Evolutionary conservation across 176 grass and related monocot genomes (phyloP).

Genomic region (Hyparrhenia diplandra): DNA sequence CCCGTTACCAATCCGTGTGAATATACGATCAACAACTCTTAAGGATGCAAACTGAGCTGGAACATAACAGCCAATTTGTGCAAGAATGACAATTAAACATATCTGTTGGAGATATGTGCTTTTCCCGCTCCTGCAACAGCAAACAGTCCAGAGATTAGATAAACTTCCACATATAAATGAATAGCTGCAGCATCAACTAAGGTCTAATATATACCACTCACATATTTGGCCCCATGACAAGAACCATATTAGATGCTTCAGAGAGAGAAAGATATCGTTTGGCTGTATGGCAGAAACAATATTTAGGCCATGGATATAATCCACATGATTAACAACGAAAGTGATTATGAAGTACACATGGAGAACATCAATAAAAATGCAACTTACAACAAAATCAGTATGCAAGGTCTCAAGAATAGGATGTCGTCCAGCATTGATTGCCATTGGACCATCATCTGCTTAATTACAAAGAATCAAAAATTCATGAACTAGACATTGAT

Average conservation of each 20-base stretch:
- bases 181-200: slow-evolving; percentile 7
- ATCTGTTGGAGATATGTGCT: slow-evolving; percentile 99
- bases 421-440: slow-evolving; percentile 89
- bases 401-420: slow-evolving; percentile 88
- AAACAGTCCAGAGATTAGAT: slow-evolving; percentile 20
- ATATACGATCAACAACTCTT: slow-evolving; percentile 78
- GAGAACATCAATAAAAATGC: neutral
- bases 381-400: slow-evolving; percentile 76
- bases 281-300: slow-evolving; percentile 49
- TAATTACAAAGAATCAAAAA: slow-evolving; percentile 8
- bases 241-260: slow-evolving; percentile 97
- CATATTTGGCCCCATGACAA: slow-evolving; percentile 98
- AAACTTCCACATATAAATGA: slow-evolving; percentile 29
- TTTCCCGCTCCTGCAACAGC: slow-evolving; percentile 85
- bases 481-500: slow-evolving; percentile 2
- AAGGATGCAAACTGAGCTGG: slow-evolving; percentile 95
- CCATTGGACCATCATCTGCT: slow-evolving; percentile 88
- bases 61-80: slow-evolving; percentile 91
- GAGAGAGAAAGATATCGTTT: slow-evolving; percentile 91
- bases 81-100: slow-evolving; percentile 89
- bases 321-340: slow-evolving; percentile 20
- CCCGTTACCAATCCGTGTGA: slow-evolving; percentile 86
- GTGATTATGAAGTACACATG: slow-evolving; percentile 21
- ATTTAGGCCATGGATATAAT: slow-evolving; percentile 9
- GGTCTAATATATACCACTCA: slow-evolving; percentile 41